These are phyloP conservation scores for Aspergillus niger DNA, from an alignment of 2,329 filamentous ascomycete genomes.

Conservation along the genomic window DNA sequence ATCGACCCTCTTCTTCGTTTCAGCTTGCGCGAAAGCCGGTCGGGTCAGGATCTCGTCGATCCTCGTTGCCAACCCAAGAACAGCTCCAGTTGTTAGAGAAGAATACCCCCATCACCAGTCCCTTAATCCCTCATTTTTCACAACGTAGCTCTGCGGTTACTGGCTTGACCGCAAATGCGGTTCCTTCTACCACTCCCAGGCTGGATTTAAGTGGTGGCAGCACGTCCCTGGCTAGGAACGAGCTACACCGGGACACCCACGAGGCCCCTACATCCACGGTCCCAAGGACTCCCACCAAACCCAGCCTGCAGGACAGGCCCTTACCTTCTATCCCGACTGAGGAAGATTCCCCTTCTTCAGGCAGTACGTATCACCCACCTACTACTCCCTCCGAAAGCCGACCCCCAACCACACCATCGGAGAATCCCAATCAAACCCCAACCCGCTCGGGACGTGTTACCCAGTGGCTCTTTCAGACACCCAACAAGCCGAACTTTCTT, in stretches of 20 bases:
- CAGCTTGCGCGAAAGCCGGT: conserved; percentile 42
- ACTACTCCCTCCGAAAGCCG: conserved; percentile 14
- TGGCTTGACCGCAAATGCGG: conserved; percentile 16
- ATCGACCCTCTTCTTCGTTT: conserved; percentile 29
- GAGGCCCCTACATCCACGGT: conserved; percentile 17
- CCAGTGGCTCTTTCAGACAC: conserved; percentile 33
- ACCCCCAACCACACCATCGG: conserved; percentile 5
- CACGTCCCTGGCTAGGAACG: conserved; percentile 1
- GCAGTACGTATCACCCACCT: conserved; percentile 12
- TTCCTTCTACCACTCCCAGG: conserved; percentile 15
- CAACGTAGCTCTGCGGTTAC: conserved; percentile 16
- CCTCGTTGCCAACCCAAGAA: conserved; percentile 31
- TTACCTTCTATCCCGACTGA: conserved; percentile 25
- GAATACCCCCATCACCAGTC: conserved; percentile 19
- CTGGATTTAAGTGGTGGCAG: conserved; percentile 18
- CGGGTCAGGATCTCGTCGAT: conserved; percentile 33
- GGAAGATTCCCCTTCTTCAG: conserved; percentile 11
- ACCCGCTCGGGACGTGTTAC: conserved; percentile 31
- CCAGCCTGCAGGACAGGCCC: conserved; percentile 26
- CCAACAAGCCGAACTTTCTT: conserved; percentile 13
- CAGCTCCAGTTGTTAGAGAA: conserved; percentile 19
- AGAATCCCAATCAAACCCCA: conserved; percentile 20
- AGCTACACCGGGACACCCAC: conserved; percentile 4
- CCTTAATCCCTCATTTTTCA: conserved; percentile 37
- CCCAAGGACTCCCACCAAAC: conserved; percentile 25